These are phyloP conservation scores for Boletus coffeatus DNA, from an alignment of 1,284 basidiomycete species.

Conservation along the genomic window DNA sequence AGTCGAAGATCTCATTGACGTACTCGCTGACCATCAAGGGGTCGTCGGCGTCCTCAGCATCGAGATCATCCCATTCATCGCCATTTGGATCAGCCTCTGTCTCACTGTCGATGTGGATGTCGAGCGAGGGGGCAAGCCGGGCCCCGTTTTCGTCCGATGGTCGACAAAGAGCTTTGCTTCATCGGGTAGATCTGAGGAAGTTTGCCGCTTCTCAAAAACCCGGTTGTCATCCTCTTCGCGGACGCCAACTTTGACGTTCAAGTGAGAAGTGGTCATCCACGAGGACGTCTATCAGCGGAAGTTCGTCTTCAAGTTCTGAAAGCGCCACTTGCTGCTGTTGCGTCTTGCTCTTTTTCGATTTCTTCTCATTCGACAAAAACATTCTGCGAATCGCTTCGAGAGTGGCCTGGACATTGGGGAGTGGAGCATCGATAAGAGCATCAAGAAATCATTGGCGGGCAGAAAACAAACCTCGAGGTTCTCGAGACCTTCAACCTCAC, in stretches of 20 bases:
- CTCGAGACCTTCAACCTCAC: constrained; percentile 45
- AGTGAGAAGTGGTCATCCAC: constrained; percentile 53
- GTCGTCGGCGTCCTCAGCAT: constrained; percentile 91
- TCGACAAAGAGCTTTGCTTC: constrained; percentile 36
- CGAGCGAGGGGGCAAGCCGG: constrained; percentile 34
- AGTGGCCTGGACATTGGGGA: constrained; percentile 37
- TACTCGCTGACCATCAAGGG: constrained; percentile 98
- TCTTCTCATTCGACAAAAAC: constrained; percentile 42
- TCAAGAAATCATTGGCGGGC: background rate
- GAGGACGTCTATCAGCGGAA: constrained; percentile 74
- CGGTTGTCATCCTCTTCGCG: constrained; percentile 47
- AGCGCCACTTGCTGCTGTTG: constrained; percentile 8
- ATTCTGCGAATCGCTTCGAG: constrained; percentile 49
- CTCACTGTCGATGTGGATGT: constrained; percentile 37
- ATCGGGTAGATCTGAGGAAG: constrained; percentile 65
- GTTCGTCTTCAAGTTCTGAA: constrained; percentile 21
- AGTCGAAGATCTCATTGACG: constrained; percentile 90
- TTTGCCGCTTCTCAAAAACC: constrained; percentile 64
- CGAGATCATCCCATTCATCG: constrained; percentile 82
- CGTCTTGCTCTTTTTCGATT: constrained; percentile 35
- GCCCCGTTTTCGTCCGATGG: constrained; percentile 21
- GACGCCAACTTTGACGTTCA: constrained; percentile 24
- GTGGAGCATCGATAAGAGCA: background rate
- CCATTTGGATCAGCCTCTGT: constrained; percentile 56
- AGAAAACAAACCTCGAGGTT: constrained; percentile 54